phyloP scores from a whole-genome alignment of 2,329 filamentous ascomycete species.

The Diaporthe longicolla region DNA sequence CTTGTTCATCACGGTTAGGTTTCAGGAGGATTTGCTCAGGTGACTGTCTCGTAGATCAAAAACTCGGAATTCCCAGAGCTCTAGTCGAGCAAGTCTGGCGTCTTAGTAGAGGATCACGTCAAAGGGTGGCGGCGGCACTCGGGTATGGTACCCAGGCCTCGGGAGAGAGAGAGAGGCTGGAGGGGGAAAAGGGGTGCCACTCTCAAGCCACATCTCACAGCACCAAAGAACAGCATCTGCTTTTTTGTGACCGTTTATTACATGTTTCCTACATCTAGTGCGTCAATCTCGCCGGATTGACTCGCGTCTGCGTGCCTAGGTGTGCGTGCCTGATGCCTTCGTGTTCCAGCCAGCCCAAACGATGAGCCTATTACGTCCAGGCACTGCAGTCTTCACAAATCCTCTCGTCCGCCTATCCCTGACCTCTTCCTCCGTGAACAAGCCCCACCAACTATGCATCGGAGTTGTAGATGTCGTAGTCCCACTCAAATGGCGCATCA shows the following conservation, averaged over 20 bases:
- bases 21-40: background rate
- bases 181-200: too few species aligned
- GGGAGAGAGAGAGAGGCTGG: too few species aligned
- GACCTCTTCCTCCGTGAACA: background rate
- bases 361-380: background rate
- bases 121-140: background rate
- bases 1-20: background rate
- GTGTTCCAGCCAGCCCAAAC: background rate
- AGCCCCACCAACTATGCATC: too few species aligned
- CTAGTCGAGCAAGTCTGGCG: too few species aligned
- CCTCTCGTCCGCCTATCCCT: background rate
- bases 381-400: background rate
- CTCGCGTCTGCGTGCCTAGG: too few species aligned
- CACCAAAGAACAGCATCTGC: too few species aligned
- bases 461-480: too few species aligned
- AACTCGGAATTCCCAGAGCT: too few species aligned
- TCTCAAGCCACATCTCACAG: slow-evolving; percentile 15
- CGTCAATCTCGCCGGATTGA: too few species aligned
- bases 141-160: background rate
- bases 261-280: background rate
- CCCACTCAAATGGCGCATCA: background rate
- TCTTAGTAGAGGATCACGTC: background rate
- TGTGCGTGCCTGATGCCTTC: background rate
- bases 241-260: background rate
- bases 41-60: background rate